Evolutionary conservation across 169 alveolate genomes (phyloP).

Genomic region (Plasmodium malariae): DNA sequence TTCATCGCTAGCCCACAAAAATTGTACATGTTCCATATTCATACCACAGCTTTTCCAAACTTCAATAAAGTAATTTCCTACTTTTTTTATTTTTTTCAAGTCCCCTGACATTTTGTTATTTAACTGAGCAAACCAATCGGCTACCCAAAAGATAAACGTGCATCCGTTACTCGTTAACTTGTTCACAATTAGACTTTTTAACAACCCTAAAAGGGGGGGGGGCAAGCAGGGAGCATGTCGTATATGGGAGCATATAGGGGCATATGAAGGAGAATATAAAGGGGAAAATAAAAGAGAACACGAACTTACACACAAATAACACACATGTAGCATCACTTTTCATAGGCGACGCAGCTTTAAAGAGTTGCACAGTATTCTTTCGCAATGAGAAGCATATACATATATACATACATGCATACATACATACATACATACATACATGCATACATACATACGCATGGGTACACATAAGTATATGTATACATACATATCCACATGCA

Average conservation of each 20-base stretch:
- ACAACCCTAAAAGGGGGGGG: slow-evolving; percentile 42
- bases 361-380: too few relatives aligned
- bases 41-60: slow-evolving; percentile 99
- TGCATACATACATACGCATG: not conserved
- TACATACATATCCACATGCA: not conserved
- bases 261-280: not conserved
- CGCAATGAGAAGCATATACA: not conserved
- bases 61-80: slow-evolving; percentile 98
- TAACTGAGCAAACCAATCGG: slow-evolving; percentile 99
- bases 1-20: slow-evolving; percentile 99
- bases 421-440: not conserved
- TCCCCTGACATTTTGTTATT: slow-evolving; percentile 99
- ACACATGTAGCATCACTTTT: not conserved
- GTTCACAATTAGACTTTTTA: slow-evolving; percentile 93
- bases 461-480: slow-evolving; percentile 12
- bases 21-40: slow-evolving; percentile 96
- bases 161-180: slow-evolving; percentile 97
- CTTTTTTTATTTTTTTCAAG: slow-evolving; percentile 92
- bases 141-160: slow-evolving; percentile 98
- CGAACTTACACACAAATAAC: not conserved
- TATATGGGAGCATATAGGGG: not conserved
- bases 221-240: not conserved
- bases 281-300: not conserved
- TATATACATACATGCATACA: not conserved
- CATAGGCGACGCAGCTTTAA: too few relatives aligned